Base-by-base conservation (phyloP, 2,329 filamentous ascomycete species). In the Botrytis porri region DNA sequence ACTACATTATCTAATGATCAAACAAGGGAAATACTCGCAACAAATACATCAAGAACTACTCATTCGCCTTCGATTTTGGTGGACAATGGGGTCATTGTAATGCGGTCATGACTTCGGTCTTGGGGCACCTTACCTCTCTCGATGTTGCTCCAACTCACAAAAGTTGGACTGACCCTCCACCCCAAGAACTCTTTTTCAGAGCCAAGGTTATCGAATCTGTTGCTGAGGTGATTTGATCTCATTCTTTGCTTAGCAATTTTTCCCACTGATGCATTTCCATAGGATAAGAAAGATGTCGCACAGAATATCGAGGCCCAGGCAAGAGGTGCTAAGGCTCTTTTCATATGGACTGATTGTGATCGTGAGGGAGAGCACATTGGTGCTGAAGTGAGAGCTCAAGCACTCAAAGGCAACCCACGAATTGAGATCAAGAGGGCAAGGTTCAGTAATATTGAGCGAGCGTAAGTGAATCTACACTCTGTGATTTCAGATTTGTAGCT, bases 281-380 rank as follows among this genome's bases (percentile, higher is more conserved):
- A 95, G 89, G 91, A 95, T 79, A 97, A 95, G 80, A 90, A 90
- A 78, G 84, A 87, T 1, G 92, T 99, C 75, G 94, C 95, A 16
- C 87, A 90, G 45, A 99, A 99, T 80, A 96, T 99, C 79, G 88
- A 91, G 77, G 84, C 87, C 1, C 91, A 97, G 81, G 95, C 96
- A 29, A 87, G 87, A 74, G 87, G 88, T 80, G 87, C 90, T n/a
- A 88, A 86, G 72, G 89, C 91, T 20, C 86, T 99, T 45, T 95
- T 97, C 82, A 98, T 99, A 78, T 99, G 96, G 96, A 99, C 96
- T 0, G 96, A 99, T 86, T 98, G 96, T 82, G 96, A 99, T 85
- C 90, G 95, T 72, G 96, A 99, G 85, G 96, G 96, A 51, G 96
- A 99, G 82, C 93, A 98, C 80, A 99, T 99, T 77, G 96, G 96